Evolutionary conservation across 179 eudicot species (phyloP), one percentile per base, ranked within the genome.

Genomic region (Carnegiea gigantea): DNA sequence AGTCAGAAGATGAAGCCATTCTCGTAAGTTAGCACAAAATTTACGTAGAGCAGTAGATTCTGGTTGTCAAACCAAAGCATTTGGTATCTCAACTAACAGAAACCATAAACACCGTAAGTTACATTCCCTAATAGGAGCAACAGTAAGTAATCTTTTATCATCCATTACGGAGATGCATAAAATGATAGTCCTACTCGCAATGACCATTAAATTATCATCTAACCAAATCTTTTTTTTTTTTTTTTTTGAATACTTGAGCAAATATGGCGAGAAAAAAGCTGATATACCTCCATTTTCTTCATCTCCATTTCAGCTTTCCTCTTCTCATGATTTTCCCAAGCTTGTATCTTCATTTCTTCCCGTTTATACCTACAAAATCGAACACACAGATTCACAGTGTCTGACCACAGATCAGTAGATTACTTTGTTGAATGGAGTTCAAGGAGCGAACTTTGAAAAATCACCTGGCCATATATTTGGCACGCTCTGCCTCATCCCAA

Each of bases 401-500:
- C 67, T 10, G 10, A 53, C 68, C 5, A 15, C 44, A 40, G 8
- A 7, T 40, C 6, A 51, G 57, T 36, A 21, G 73, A 48, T 57
- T 51, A 26, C 23, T 64, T 5, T 28, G 40, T 62, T 28, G 38
- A 67, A 67, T 13, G 59, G 72, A 40, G 44, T 40, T 5, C 44
- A 40, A 40, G 9, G 44, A 40, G 44, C 9, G 33, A 40, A 14
- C 44, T 40, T 40, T 36, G 28, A 26, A 49, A 72, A 64, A 12
- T 78, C 81, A 95, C 99, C 99, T 92, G 57, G 99, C 99, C 89
- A 83, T 91, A 78, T 91, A 93, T 48, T 91, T 95, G 79, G 98
- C 95, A 13, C 98, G 95, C 73, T 95, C 97, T 0, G 99, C 99
- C 82, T 93, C 99, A 85, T 95, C 99, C 99, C 99, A 95, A 78